Evolutionary conservation across 1,284 basidiomycete genomes (phyloP), one percentile per base, ranked within the genome.

Genomic region (Mrakiaceae sp.): DNA sequence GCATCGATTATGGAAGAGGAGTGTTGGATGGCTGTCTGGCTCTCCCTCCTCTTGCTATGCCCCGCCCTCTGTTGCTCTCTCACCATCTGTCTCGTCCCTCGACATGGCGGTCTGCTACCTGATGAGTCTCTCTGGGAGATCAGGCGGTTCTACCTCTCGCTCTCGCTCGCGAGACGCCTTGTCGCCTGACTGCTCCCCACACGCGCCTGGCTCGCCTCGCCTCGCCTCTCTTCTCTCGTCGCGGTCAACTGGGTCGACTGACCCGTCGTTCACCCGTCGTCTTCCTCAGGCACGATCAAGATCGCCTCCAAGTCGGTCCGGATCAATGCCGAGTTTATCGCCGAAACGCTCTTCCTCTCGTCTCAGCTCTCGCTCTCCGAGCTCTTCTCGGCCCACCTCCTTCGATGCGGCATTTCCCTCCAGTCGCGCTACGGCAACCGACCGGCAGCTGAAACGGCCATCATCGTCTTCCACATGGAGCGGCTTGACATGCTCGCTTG

Each of bases 391-490:
- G 65, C 53, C 48, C 55, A 58, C 14, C 57, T 66, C 12, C 55
- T 63, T 39, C 50, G 62, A 40, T 16, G 61, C n/a, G 65, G 60
- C 9, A 62, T 66, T n/a, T 39, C 61, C 1, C 49, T 47, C 11
- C 55, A 54, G 40, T 59, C 61, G 10, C 39, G 56, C 10, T 59
- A 60, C 61, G 49, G 58, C 14, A 63, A 56, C n/a, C 44, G 65
- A 10, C 65, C 65, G 12, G 65, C 58, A 27, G 42, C 55, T 7
- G 70, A 73, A 51, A 69, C 68, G 51, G 72, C 71, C 43, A 67
- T 73, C 50, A 53, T 72, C 60, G 65, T 73, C 43, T 71, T 66
- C 60, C 69, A 72, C 60, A 67, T 69, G 60, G 69, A 72, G 63
- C 69, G 72, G 7, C 65, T 71, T 5, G 67, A 69, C 50, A 64